phyloP scores from a whole-genome alignment of 495 filamentous ascomycete genomes.

The Geoglossum glabrum region DNA sequence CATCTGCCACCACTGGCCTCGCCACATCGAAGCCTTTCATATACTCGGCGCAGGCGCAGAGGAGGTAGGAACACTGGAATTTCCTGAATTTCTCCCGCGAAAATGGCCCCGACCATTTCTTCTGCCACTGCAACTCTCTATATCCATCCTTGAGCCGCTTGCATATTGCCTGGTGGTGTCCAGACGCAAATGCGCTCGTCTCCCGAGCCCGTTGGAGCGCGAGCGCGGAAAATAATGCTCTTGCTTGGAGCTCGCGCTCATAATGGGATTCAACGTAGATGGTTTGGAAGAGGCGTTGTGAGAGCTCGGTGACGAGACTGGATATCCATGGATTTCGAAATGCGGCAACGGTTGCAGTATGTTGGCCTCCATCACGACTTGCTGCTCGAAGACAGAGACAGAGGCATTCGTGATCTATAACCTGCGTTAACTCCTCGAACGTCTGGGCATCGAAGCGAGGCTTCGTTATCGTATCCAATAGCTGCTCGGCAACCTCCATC shows the following conservation, averaged over 20 bases:
- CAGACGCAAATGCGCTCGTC: not conserved
- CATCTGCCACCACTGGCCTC: not conserved
- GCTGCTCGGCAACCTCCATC: no score
- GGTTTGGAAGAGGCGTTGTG: not conserved
- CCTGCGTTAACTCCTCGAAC: no score
- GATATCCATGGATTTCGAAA: no score
- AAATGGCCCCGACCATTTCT: not conserved
- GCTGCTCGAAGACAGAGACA: no score
- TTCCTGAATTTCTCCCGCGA: not conserved
- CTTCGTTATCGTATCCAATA: no score
- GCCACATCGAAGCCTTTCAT: not conserved
- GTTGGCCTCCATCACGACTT: no score
- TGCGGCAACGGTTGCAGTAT: no score
- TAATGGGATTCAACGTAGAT: not conserved
- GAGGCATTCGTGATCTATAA: no score
- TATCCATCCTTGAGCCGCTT: not conserved
- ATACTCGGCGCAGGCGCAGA: not conserved
- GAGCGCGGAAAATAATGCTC: not conserved
- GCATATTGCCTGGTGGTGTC: not conserved
- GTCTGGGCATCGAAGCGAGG: no score
- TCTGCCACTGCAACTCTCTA: not conserved
- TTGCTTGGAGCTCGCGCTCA: not conserved
- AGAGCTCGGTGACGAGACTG: not conserved
- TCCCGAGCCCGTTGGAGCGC: not conserved
- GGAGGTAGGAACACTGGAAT: not conserved